Evolutionary conservation across 2,329 filamentous ascomycete species (phyloP).

Genomic region (Tolypocladium tundrense): DNA sequence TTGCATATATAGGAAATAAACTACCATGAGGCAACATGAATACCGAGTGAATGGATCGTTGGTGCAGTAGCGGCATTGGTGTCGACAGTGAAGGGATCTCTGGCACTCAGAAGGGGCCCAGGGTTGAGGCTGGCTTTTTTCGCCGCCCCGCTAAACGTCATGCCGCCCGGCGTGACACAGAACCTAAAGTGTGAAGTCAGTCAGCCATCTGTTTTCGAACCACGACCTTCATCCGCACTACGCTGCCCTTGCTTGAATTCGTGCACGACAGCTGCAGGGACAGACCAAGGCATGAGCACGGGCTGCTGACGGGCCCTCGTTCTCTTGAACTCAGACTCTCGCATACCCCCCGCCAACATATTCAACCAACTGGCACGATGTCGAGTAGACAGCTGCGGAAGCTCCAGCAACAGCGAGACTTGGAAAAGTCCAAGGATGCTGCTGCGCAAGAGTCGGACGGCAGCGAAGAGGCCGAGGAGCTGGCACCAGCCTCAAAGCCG

Average conservation of each 20-base stretch:
- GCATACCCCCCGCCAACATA: too few species aligned
- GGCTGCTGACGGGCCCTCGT: background rate
- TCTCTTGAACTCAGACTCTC: background rate
- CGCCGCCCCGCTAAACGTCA: background rate
- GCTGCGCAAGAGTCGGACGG: slow-evolving; percentile 12
- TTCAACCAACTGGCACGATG: slow-evolving; percentile 21
- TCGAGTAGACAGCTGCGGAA: slow-evolving; percentile 42
- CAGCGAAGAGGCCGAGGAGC: slow-evolving; percentile 19
- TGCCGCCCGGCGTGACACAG: slow-evolving; percentile 2
- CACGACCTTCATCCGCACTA: background rate
- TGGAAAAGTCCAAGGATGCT: slow-evolving; percentile 18
- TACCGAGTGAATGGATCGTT: background rate
- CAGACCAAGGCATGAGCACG: background rate
- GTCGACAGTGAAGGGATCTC: too few species aligned
- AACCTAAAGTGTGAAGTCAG: background rate
- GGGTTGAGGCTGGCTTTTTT: background rate
- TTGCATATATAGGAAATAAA: background rate
- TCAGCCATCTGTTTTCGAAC: background rate
- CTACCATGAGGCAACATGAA: background rate
- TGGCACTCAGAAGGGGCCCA: background rate
- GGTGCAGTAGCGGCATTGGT: too few species aligned
- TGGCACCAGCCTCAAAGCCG: slow-evolving; percentile 23
- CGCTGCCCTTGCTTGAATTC: background rate
- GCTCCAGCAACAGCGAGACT: slow-evolving; percentile 39
- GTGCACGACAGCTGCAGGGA: background rate